Evolutionary conservation across 2,329 filamentous ascomycete genomes (phyloP).

Genomic region (Xylogone sp.): DNA sequence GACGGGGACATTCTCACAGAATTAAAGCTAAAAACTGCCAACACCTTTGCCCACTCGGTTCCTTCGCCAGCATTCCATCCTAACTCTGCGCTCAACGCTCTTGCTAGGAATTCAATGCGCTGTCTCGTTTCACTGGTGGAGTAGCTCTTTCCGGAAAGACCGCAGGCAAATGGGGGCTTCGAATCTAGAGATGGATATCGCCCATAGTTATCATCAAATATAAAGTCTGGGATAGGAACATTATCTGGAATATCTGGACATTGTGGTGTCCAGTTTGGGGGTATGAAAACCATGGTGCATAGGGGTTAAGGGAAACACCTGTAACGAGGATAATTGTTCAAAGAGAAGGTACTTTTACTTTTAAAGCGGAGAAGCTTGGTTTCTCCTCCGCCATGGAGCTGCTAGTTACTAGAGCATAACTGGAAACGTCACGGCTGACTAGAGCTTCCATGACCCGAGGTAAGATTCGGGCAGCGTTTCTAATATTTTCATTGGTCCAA

Average conservation of each 20-base stretch:
- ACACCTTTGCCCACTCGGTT: slow-evolving; percentile 73
- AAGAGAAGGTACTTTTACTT: too few relatives aligned
- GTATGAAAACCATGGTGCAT: slow-evolving; percentile 4
- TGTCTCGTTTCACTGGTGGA: slow-evolving; percentile 57
- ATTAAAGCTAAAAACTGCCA: slow-evolving; percentile 70
- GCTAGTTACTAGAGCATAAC: too few relatives aligned
- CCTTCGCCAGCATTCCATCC: slow-evolving; percentile 64
- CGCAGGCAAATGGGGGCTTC: slow-evolving; percentile 68
- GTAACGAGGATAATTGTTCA: too few relatives aligned
- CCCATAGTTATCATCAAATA: slow-evolving; percentile 66
- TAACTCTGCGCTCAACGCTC: slow-evolving; percentile 64
- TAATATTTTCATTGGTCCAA: too few relatives aligned
- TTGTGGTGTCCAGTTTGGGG: not conserved
- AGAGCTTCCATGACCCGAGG: too few relatives aligned
- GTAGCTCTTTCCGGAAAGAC: slow-evolving; percentile 64
- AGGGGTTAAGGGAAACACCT: too few relatives aligned
- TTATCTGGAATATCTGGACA: slow-evolving; percentile 52
- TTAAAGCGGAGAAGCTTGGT: too few relatives aligned
- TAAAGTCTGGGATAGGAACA: slow-evolving; percentile 70
- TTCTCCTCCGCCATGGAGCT: too few relatives aligned
- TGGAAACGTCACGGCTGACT: too few relatives aligned
- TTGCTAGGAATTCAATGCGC: slow-evolving; percentile 61
- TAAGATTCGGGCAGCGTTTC: too few relatives aligned
- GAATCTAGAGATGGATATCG: slow-evolving; percentile 60
- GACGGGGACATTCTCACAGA: slow-evolving; percentile 48